Evolutionary conservation across 805 yeast species (phyloP).

Genomic region (Kluyveromyces lactis): DNA sequence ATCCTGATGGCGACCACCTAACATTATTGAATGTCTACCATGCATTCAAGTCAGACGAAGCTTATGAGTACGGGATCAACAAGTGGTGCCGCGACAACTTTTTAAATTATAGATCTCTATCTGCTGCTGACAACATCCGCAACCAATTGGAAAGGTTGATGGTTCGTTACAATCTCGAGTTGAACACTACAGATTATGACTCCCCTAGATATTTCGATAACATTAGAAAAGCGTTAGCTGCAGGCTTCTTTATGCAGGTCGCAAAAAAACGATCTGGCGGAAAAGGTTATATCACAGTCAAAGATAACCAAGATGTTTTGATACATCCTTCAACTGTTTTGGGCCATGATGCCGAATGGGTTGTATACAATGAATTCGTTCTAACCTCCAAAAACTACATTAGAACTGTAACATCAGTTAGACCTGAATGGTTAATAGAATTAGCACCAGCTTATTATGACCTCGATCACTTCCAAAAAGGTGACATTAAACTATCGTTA

Average conservation of each 20-base stretch:
- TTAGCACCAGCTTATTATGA: conserved; percentile 61
- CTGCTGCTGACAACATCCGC: conserved; percentile 81
- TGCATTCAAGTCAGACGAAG: conserved; percentile 72
- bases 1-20: conserved; percentile 91
- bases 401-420: conserved; percentile 83
- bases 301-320: conserved; percentile 92
- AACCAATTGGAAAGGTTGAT: conserved; percentile 74
- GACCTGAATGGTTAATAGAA: conserved; percentile 89
- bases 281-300: conserved; percentile 82
- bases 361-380: conserved; percentile 90
- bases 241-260: conserved; percentile 98
- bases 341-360: conserved; percentile 87
- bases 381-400: conserved; percentile 89
- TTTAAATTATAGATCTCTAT: conserved; percentile 73
- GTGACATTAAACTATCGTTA: conserved; percentile 62
- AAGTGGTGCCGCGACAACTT: conserved; percentile 92
- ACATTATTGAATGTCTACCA: conserved; percentile 83
- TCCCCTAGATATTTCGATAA: conserved; percentile 65
- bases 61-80: conserved; percentile 51
- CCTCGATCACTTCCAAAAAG: conserved; percentile 55
- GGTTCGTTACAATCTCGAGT: conserved; percentile 70
- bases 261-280: conserved; percentile 82
- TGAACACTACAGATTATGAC: conserved; percentile 59
- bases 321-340: conserved; percentile 90
- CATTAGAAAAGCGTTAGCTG: conserved; percentile 74